These are phyloP conservation scores for Daldinia eschscholtzii DNA, from an alignment of 2,329 filamentous ascomycete species.

Conservation along the genomic window DNA sequence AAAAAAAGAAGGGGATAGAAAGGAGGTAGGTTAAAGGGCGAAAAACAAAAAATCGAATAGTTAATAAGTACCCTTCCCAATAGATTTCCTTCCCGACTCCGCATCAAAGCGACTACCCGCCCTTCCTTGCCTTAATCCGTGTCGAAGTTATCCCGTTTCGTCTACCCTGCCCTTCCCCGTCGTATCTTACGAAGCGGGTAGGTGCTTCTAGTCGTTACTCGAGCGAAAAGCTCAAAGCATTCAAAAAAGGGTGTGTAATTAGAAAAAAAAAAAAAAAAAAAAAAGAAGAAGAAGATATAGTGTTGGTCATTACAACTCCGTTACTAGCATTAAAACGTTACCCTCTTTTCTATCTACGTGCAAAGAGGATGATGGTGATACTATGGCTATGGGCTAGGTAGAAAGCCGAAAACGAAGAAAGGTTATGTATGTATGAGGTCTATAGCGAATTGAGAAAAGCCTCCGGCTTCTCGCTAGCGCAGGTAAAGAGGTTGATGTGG, in stretches of 20 bases:
- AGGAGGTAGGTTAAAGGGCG: background rate
- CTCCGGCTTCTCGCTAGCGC: constrained; percentile 63
- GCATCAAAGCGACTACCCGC: background rate
- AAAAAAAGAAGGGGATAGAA: background rate
- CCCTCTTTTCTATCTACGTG: background rate
- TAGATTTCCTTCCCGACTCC: constrained; percentile 12
- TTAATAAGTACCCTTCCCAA: background rate
- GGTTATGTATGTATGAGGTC: background rate
- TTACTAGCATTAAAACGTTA: constrained; percentile 13
- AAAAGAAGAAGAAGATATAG: constrained; percentile 3
- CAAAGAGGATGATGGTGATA: background rate
- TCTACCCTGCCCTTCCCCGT: constrained; percentile 1
- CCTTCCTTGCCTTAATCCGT: constrained; percentile 1
- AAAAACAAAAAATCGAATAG: background rate
- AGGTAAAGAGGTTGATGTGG: constrained; percentile 89
- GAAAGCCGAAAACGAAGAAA: background rate
- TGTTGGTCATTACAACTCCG: constrained; percentile 17
- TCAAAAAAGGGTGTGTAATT: background rate
- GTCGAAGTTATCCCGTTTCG: constrained; percentile 3
- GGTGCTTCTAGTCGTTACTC: constrained; percentile 20
- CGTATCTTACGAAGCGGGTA: constrained; percentile 9
- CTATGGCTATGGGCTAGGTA: background rate
- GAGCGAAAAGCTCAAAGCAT: background rate
- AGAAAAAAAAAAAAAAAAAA: background rate
- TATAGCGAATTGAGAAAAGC: constrained; percentile 46